Evolutionary conservation across 23 red algal genomes (phyloP), one percentile per base, ranked within the genome.

Genomic region (Gracilaria gracilis): DNA sequence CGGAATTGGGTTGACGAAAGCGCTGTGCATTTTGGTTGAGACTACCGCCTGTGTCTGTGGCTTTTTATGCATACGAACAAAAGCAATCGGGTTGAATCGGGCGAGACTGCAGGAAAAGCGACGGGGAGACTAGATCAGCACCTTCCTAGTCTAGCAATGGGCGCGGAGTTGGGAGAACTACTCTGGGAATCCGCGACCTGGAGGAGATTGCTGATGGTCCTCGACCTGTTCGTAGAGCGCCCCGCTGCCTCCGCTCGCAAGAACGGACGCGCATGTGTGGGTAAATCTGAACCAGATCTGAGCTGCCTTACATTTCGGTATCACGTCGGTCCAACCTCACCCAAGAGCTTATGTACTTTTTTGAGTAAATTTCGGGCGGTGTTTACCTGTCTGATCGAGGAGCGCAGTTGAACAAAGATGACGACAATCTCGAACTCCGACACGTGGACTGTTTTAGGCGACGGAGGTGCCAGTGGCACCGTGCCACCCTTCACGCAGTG

Each of bases 1-100:
- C 14, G 72, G 72, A 77, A 50, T 77, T 77, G 72, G 42, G 40
- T 40, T 29, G 40, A 77, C 42, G 72, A 77, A 77, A 39, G 72
- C 72, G 72, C 9, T 77, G 4, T 51, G 20, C 72, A 77, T 77
- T 25, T 77, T 51, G 9, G 72, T 31, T 1, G 14, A 33, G 20
- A 24, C 9, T 27, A 32, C 5, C 28, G 8, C 20, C 33, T 31
- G 1, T 29, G 9, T 9, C 31, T 11, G n/a, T 3, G 61, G n/a
- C n/a, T n/a, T n/a, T n/a, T n/a, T n/a, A 33, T 33, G 61, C 25
- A 27, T 27, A 33, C 25, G 32, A 37, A 20, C 7, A 9, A 20
- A 69, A 5, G 28, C 64, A 17, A 11, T 20, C 14, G 33, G 33
- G 17, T 36, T 36, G 64, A 36, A 38, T 36, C 16, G 33, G 31